Base-by-base conservation (phyloP, 352 stramenopile species). In the Phytophthora melonis region DNA sequence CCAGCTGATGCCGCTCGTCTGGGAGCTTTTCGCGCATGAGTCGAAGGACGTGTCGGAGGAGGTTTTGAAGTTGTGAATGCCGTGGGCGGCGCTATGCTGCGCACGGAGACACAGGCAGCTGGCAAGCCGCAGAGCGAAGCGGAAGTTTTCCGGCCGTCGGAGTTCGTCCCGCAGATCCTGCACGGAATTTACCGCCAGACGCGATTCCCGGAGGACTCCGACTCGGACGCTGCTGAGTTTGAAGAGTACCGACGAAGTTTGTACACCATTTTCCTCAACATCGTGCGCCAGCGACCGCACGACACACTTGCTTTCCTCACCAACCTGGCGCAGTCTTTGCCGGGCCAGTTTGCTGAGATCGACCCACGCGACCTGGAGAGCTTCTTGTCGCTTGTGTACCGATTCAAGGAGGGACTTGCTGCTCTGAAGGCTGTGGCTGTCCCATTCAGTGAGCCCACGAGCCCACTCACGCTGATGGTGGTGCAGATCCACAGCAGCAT, bases 181-280 rank as follows among this genome's bases (percentile, higher is more conserved):
- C 86, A 94, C 61, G 87, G 90, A 43, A 92, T 97, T 66, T 94
- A 93, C 77, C 79, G 82, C 25, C 90, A 97, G 66, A 94, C 91
- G 13, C 86, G 89, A 14, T 95, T 93, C 57, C 87, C 87, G 0
- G 83, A 93, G 8, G 83, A 93, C 59, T 78, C 81, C 0, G 86
- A 94, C 71, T 88, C 87, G 58, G 90, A 97, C 65, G 89, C 83
- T 23, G 84, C 90, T 8, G 89, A 94, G 64, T 95, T 97, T 63
- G 90, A 96, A 75, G 82, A 92, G 53, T 95, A 96, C 66, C 86
- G 89, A 27, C 85, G 84, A 54, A 93, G 88, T 60, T 71, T 95
- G 21, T 94, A 92, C 77, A 94, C 93, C 56, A 94, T 97, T 64
- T 97, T 93, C 67, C 85, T 97, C 53, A 95, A 97, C 68, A 90